Evolutionary conservation across 2,329 filamentous ascomycete species (phyloP).

Genomic region (Fusarium brevicatenulatum): DNA sequence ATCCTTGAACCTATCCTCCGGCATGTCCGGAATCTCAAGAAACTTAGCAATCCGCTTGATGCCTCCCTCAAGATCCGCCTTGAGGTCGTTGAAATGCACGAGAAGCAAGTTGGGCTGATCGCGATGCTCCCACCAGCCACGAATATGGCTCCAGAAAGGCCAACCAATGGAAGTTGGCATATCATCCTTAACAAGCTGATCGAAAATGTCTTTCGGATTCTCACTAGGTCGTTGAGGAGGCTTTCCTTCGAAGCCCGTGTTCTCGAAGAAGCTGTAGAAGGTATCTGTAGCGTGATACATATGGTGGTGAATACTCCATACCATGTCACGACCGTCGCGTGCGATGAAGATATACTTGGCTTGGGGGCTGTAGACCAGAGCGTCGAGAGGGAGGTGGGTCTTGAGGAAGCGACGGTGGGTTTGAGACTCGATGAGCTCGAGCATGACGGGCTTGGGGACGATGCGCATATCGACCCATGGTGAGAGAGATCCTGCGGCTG

Average conservation of each 20-base stretch:
- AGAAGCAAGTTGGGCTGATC: constrained; percentile 1
- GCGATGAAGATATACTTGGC: constrained; percentile 21
- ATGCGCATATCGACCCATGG: constrained; percentile 14
- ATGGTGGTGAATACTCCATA: constrained; percentile 12
- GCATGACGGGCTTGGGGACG: neutral
- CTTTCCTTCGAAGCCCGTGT: neutral
- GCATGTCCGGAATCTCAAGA: neutral
- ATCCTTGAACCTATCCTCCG: constrained; percentile 3
- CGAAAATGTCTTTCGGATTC: neutral
- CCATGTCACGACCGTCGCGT: constrained; percentile 8
- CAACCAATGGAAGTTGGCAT: neutral
- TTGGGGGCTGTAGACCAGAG: neutral
- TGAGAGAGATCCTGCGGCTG: neutral
- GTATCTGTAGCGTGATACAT: constrained; percentile 1
- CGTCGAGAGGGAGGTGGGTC: constrained; percentile 3
- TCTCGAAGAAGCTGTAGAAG: constrained; percentile 5
- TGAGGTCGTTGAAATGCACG: constrained; percentile 13
- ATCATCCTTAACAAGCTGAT: neutral
- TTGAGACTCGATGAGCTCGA: neutral
- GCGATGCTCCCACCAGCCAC: constrained; percentile 4
- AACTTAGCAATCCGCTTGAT: constrained; percentile 1
- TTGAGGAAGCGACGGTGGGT: constrained; percentile 11
- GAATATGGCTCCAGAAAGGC: constrained; percentile 21
- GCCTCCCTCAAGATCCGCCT: neutral
- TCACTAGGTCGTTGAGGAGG: neutral